Base-by-base conservation (phyloP, 129 eudicot genomes). In the Deinandra increscens region DNA sequence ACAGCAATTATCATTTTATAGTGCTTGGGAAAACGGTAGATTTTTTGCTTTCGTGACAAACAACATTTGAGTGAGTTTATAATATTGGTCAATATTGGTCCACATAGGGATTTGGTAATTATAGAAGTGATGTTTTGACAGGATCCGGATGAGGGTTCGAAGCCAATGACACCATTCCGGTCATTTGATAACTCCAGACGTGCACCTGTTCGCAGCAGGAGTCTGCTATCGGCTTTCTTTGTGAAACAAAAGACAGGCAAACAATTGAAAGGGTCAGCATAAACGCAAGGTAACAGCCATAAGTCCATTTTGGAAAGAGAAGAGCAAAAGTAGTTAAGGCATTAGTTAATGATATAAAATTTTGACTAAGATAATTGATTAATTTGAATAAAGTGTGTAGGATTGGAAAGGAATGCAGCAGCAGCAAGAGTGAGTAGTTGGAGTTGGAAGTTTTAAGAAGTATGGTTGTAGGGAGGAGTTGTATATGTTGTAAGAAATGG, bases 191-290 rank as follows among this genome's bases (percentile, higher is more conserved):
- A 82, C 66, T 69, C 82, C 29, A 69, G 77, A 4, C 88, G 79
- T 49, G 64, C 83, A 38, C 96, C 98, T 66, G 77, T 37, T 45
- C 98, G 99, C 33, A 84, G 85, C 76, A 94, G 82, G 78, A 85
- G 94, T 72, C 74, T 94, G 75, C 75, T 94, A 31, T 90, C 99
- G 3, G 81, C 91, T 38, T 87, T 94, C 77, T 94, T 94, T 74
- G 94, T 82, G 70, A 94, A 90, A 83, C 97, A 90, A 50, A 94
- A 90, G 86, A 60, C 86, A 34, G 6, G 71, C 76, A 70, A 77
- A 69, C 80, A 37, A 60, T 23, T 59, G 4, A 23, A 46, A 63
- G 66, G 42, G 55, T 70, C 42, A 7, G 54, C 65, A 9, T 70
- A 55, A 50, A 41, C 55, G 22, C 61, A 45, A 77, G 76, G 81